Base-by-base conservation (phyloP, 176 grass and related monocot genomes). In the Eragrostis nindensis region DNA sequence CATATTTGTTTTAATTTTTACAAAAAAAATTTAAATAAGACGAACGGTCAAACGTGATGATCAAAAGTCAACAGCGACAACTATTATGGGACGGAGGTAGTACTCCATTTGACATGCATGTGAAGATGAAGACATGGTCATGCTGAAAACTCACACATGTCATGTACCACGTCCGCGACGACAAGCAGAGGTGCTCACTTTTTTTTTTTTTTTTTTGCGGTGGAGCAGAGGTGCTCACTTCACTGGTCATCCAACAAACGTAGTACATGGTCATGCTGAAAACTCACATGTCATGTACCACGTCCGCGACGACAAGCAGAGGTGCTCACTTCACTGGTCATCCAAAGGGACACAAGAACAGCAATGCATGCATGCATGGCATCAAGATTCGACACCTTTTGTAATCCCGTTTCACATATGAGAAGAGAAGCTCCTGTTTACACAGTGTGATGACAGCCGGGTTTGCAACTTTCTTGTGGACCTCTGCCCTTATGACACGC, bases 371-470 rank as follows among this genome's bases (percentile, higher is more conserved):
- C 7, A 73, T 27, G 54, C 65, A 30, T 26, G 22, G 48, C 24
- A 63, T 62, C 53, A 45, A 13, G 42, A 75, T 70, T 50, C 45
- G 12, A 60, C 32, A 50, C 60, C 21, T 11, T 54, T 24, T 73
- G 43, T 30, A 4, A 16, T 25, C 62, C 32, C 36, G 7, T 82
- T 40, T 50, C 82, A 60, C 53, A 77, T 55, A 1, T 6, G 62
- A 29, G n/a, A n/a, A n/a, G n/a, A n/a, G n/a, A n/a, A n/a, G n/a
- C n/a, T n/a, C 5, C 15, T 83, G 11, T n/a, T 18, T 15, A 50
- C 27, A 74, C 75, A 79, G 75, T 88, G 18, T 42, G 30, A 6
- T 18, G 80, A 88, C 85, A 78, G 41, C 59, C 50, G 74, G 43
- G 26, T 17, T 47, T 49, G 56, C 22, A 29, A 13, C n/a, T 71